phyloP scores from a whole-genome alignment of 1,284 basidiomycete genomes.

The Omphalotus olearius region DNA sequence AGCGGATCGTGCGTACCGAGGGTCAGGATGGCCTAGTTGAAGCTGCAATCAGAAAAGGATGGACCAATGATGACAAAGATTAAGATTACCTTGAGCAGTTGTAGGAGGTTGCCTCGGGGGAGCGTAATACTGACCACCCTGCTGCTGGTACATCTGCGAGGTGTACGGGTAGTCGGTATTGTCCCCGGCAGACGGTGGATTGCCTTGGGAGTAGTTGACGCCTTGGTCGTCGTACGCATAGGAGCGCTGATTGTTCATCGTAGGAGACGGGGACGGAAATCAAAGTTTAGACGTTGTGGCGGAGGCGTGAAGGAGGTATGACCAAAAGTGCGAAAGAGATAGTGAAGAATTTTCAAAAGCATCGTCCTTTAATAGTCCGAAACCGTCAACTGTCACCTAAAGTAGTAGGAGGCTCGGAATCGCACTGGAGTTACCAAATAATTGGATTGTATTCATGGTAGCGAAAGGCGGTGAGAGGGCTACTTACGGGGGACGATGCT shows the following conservation, averaged over 20 bases:
- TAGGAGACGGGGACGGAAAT: conserved; percentile 11
- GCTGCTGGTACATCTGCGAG: conserved; percentile 9
- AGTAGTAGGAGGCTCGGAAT: conserved; percentile 24
- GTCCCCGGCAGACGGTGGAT: conserved; percentile 16
- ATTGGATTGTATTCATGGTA: conserved; percentile 16
- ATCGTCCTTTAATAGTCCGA: conserved; percentile 41
- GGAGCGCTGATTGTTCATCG: conserved; percentile 33
- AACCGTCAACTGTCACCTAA: conserved; percentile 35
- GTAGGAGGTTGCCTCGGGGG: conserved; percentile 12
- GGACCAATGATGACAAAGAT: not conserved
- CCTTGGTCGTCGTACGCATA: conserved; percentile 35
- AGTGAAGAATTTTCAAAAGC: conserved; percentile 22
- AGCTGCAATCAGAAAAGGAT: conserved; percentile 6
- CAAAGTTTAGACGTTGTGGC: conserved; percentile 23
- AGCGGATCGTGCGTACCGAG: conserved; percentile 31
- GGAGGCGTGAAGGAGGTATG: conserved; percentile 23
- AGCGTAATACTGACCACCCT: conserved; percentile 28
- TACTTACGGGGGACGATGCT: conserved; percentile 12
- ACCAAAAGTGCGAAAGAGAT: conserved; percentile 21
- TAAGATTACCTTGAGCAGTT: conserved; percentile 8
- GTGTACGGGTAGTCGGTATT: conserved; percentile 8
- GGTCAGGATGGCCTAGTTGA: conserved; percentile 22
- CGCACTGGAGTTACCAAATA: conserved; percentile 18
- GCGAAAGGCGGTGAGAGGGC: conserved; percentile 14
- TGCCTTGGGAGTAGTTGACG: conserved; percentile 24